phyloP scores from a whole-genome alignment of 1,284 basidiomycete species.

The Puccinia polysora region DNA sequence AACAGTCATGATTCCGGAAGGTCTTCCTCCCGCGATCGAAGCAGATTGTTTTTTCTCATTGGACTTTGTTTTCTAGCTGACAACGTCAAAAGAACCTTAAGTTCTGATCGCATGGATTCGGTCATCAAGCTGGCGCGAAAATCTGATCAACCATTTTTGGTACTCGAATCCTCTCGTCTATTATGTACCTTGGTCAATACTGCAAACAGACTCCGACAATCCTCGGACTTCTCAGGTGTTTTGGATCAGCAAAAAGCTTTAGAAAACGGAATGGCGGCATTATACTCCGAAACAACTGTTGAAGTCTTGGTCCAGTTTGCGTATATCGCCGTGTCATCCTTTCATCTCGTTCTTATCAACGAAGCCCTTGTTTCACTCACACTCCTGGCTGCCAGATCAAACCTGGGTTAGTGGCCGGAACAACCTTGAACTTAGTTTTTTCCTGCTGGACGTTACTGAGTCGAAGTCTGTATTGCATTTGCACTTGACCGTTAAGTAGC shows the following conservation, averaged over 20 bases:
- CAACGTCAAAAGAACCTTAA: conserved; percentile 1
- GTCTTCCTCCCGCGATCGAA: no score
- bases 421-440: background rate
- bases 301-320: conserved; percentile 17
- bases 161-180: conserved; percentile 24
- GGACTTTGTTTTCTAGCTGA: no score
- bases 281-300: conserved; percentile 21
- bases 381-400: background rate
- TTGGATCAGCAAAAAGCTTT: background rate
- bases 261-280: background rate
- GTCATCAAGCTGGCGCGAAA: conserved; percentile 17
- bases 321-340: background rate
- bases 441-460: background rate
- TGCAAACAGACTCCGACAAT: background rate
- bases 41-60: no score
- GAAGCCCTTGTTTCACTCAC: conserved; percentile 41
- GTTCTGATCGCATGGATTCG: background rate
- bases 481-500: background rate
- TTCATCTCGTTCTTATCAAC: conserved; percentile 32
- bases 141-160: conserved; percentile 15
- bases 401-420: background rate
- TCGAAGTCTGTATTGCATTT: background rate
- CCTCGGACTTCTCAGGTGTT: background rate
- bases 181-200: conserved; percentile 20
- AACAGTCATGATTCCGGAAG: no score